phyloP scores from a whole-genome alignment of 345 rosid genomes.

The Gossypium rotundifolium region DNA sequence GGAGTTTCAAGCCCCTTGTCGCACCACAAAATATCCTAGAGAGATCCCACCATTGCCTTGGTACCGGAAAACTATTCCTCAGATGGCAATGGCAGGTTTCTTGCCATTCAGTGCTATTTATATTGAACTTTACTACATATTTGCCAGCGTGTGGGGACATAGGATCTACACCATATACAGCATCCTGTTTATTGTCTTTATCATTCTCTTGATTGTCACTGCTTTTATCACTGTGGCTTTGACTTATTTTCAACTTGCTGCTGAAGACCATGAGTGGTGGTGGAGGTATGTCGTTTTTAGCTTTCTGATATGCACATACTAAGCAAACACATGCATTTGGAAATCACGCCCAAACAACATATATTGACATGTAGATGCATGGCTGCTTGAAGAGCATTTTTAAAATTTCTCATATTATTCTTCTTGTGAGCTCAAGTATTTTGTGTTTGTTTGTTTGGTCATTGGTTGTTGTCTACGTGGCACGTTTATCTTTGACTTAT shows the following conservation, averaged over 20 bases:
- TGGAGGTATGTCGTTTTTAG: slow-evolving; percentile 37
- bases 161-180: slow-evolving; percentile 51
- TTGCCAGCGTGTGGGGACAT: slow-evolving; percentile 63
- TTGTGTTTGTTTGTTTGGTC: background rate
- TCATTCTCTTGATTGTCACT: slow-evolving; percentile 49
- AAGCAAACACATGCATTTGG: background rate
- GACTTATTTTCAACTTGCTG: slow-evolving; percentile 54
- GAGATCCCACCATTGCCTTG: slow-evolving; percentile 50
- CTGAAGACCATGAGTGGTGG: slow-evolving; percentile 59
- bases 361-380: background rate
- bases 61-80: slow-evolving; percentile 42
- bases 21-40: slow-evolving; percentile 46
- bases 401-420: background rate
- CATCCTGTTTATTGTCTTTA: slow-evolving; percentile 52
- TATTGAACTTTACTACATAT: slow-evolving; percentile 53
- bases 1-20: slow-evolving; percentile 52
- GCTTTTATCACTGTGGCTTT: slow-evolving; percentile 47
- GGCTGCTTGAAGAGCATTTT: background rate
- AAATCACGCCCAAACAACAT: background rate
- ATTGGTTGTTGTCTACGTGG: background rate
- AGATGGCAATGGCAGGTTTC: slow-evolving; percentile 59
- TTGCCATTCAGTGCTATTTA: slow-evolving; percentile 56
- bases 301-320: background rate
- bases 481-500: background rate
- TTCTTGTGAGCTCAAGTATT: background rate